Evolutionary conservation across 805 yeast species (phyloP), one percentile per base, ranked within the genome.

Genomic region (Ogataea angusta): DNA sequence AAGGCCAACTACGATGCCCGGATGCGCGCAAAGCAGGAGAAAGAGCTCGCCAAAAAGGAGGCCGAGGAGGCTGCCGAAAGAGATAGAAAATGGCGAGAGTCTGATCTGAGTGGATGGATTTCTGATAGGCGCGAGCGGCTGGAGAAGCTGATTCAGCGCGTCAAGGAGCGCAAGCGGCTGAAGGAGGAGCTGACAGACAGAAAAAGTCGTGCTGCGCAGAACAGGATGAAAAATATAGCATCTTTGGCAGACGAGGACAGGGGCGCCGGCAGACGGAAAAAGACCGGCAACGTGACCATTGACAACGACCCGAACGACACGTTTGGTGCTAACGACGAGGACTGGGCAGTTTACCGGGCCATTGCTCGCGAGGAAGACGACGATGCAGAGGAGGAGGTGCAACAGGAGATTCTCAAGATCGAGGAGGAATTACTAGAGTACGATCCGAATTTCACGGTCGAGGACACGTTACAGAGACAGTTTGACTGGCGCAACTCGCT

Each of bases 251-350:
- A 85, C 53, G 85, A 72, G 44, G 65, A 56, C 13, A 50, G 52
- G 10, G 55, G 54, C 6, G 48, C 44, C 16, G 49, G 52, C 12
- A 45, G 56, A 6, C 70, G 74, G 36, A 73, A 72, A 27, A 70
- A 83, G 53, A 66, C 72, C 43, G 75, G 70, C 6, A 77, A 74
- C 50, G 77, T 81, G 0, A 78, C 89, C 1, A 82, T 85, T 24
- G 96, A 87, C 55, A 87, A 86, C 51, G 97, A 88, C 60, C 95
- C 95, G 12, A 87, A 80, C 53, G 98, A 91, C 63, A 86, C 90
- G 0, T 90, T 91, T 63, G 98, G 97, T 42, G 90, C 96, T 2
- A 81, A 88, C 55, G 98, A 91, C 58, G 95, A 85, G 41, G 99
- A 93, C 62, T 91, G 97, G 97, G 78, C 84, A 16, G 81, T 88